A percentile compares a stretch with the other conserved stretches of the same genome.
These are phyloP conservation scores for Penicillium egyptiacum DNA, from an alignment of 495 filamentous ascomycete species.

Conservation along the genomic window DNA sequence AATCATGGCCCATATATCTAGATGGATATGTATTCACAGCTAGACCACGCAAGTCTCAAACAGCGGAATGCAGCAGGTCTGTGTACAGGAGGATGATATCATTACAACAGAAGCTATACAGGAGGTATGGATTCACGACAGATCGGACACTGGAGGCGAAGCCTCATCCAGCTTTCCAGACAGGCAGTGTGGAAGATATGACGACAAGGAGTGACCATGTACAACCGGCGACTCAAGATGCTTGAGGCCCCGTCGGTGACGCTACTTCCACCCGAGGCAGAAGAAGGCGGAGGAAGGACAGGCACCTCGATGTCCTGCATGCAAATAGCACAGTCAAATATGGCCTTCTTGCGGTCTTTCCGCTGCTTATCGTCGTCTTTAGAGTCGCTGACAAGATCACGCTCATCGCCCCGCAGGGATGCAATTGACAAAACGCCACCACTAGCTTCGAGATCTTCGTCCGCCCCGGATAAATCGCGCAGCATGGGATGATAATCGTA, in stretches of 20 bases:
- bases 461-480: constrained; percentile 54
- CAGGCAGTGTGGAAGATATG: constrained; percentile 95
- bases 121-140: constrained; percentile 88
- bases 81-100: constrained; percentile 10
- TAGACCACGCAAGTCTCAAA: background rate
- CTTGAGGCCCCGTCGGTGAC: constrained; percentile 62
- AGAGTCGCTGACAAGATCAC: constrained; percentile 39
- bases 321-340: constrained; percentile 93
- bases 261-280: constrained; percentile 45
- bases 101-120: constrained; percentile 48
- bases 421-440: constrained; percentile 70
- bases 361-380: constrained; percentile 41
- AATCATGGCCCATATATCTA: background rate
- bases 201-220: constrained; percentile 97
- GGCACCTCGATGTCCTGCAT: constrained; percentile 88
- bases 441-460: constrained; percentile 71
- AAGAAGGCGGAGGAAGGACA: constrained; percentile 60
- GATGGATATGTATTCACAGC: background rate
- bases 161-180: constrained; percentile 94
- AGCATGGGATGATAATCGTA: constrained; percentile 96
- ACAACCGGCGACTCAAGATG: constrained; percentile 72
- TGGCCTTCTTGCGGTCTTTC: constrained; percentile 53
- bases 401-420: constrained; percentile 46
- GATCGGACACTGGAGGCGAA: constrained; percentile 90
- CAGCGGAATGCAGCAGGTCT: background rate